Base-by-base conservation (phyloP, 257 asterid species). In the Nicotiana sylvestris region DNA sequence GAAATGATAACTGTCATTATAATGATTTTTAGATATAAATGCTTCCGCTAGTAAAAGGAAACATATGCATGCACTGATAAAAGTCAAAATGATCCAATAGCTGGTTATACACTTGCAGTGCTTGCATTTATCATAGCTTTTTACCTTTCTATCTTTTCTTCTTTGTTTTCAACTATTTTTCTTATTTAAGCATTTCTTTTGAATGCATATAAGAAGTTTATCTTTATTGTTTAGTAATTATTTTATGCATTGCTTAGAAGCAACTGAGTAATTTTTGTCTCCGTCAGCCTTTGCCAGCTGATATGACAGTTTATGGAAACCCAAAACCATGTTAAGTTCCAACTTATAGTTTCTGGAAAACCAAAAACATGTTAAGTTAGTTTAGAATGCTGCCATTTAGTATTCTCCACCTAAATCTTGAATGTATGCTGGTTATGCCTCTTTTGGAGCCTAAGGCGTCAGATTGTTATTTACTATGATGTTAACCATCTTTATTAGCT, bases 1-100 rank as follows among this genome's bases (percentile, higher is more conserved):
- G 16, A 74, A 27, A 25, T 51, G 64, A 46, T 39, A 43, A 25
- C 78, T 49, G 13, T 25, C 39, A 72, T 49, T 25, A 72, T 72
- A 5, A 70, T 70, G 58, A 9, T 21, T 5, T 72, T 72, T 25
- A 21, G 78, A 72, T 46, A 25, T 46, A 46, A 72, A 46, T 72
- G 78, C 37, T 46, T 46, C 21, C 6, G 25, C 18, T 72, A 25
- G 61, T 11, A 72, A 0, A 72, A 39, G 11, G 33, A 39, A 70
- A 70, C 78, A 39, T 69, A n/a, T 70, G 78, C 57, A 39, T 70
- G 33, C 77, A n/a, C 7, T 43, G 78, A 70, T 70, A 11, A 39
- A 67, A 17, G 29, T 18, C 5, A 37, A 68, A 37, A 39, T 39
- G 0, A n/a, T n/a, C 57, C 56, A 69, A 39, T 39, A 69, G 57